phyloP scores from a whole-genome alignment of 2,329 filamentous ascomycete species.

The Arachnomyces sp. region DNA sequence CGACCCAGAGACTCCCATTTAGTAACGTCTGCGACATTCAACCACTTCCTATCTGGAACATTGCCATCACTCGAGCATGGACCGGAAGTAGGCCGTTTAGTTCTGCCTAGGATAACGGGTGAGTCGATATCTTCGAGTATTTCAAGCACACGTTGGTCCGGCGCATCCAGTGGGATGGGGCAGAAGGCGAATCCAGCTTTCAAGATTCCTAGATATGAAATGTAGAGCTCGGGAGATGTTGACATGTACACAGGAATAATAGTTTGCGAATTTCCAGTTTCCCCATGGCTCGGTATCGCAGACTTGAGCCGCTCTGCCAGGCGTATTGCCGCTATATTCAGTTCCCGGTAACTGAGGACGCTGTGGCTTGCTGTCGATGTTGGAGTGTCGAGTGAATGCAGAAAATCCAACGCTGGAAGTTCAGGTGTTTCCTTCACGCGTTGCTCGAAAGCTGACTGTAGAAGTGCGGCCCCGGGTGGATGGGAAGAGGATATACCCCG shows the following conservation, averaged over 20 bases:
- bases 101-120: constrained; percentile 17
- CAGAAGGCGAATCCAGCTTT: constrained; percentile 31
- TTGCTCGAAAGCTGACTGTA: constrained; percentile 21
- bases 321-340: constrained; percentile 17
- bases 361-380: constrained; percentile 15
- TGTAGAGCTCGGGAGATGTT: constrained; percentile 30
- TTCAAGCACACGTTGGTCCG: constrained; percentile 19
- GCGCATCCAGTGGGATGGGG: constrained; percentile 30
- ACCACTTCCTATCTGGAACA: constrained; percentile 9
- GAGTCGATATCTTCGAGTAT: constrained; percentile 23
- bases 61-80: constrained; percentile 5
- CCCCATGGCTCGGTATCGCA: constrained; percentile 5
- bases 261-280: constrained; percentile 5
- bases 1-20: constrained; percentile 13
- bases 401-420: constrained; percentile 21
- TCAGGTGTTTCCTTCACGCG: constrained; percentile 17
- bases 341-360: constrained; percentile 18
- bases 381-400: constrained; percentile 17
- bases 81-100: constrained; percentile 9
- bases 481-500: background rate
- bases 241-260: constrained; percentile 24
- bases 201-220: constrained; percentile 28
- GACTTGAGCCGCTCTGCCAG: constrained; percentile 15
- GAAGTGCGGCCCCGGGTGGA: constrained; percentile 11
- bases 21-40: constrained; percentile 17